A percentile compares a stretch with the other conserved stretches of the same genome.
Conservation (phyloP, 129 eudicot genomes). For the Escallonia rubra region DNA sequence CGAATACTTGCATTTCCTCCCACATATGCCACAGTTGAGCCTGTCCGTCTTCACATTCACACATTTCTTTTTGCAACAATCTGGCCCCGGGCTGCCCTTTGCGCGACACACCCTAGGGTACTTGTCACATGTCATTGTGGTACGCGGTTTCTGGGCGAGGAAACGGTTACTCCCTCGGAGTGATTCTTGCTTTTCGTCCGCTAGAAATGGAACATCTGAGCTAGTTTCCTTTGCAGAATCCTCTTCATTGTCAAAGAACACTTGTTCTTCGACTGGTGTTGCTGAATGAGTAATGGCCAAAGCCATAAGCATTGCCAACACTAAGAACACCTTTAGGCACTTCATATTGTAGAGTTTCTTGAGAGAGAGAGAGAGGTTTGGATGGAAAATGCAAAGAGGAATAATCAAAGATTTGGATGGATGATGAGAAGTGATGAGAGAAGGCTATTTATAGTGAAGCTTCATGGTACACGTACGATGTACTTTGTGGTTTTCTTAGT, state of each 20-base stretch:
- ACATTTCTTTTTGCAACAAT: conserved; percentile 66
- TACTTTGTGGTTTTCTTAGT: not conserved
- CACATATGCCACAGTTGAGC: conserved; percentile 56
- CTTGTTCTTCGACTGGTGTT: conserved; percentile 2
- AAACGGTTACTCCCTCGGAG: conserved; percentile 35
- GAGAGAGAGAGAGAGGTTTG: not conserved
- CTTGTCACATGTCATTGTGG: conserved; percentile 42
- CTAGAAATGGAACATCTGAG: not conserved
- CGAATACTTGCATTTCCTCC: conserved; percentile 42
- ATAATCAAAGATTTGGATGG: conserved; percentile 5
- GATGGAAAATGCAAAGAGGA: not conserved
- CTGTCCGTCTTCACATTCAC: conserved; percentile 46
- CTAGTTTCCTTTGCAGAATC: conserved; percentile 1
- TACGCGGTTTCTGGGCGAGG: conserved; percentile 24
- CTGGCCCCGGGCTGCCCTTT: conserved; percentile 50
- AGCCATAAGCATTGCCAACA: conserved; percentile 27
- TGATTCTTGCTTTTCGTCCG: conserved; percentile 13
- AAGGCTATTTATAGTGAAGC: conserved; percentile 2
- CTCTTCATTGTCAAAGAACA: conserved; percentile 16
- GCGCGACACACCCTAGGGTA: conserved; percentile 55
- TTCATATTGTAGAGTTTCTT: not conserved
- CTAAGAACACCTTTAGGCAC: conserved; percentile 4
- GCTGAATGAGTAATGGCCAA: conserved; percentile 27
- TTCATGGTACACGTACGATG: not conserved
- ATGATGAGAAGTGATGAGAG: not conserved